phyloP scores from a whole-genome alignment of 352 stramenopile species.

The Globisporangium takayamanum region DNA sequence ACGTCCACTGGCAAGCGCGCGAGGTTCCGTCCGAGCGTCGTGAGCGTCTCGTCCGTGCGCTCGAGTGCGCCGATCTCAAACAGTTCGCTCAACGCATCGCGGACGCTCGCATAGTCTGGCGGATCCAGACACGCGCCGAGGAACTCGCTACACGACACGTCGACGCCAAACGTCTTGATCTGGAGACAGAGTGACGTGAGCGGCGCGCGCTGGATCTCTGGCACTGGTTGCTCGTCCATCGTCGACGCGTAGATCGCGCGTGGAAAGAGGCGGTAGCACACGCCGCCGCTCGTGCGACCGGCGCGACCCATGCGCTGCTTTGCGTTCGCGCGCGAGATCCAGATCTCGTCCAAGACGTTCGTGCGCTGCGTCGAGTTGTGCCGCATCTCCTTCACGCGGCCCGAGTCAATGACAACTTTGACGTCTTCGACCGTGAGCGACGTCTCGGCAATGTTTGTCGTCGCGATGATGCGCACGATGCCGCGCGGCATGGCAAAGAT shows the following conservation, averaged over 20 bases:
- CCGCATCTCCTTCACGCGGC: constrained; percentile 90
- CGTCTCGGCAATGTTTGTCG: constrained; percentile 97
- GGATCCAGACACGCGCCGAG: constrained; percentile 90
- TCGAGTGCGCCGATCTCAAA: constrained; percentile 85
- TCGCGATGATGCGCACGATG: constrained; percentile 91
- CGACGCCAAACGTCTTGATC: constrained; percentile 86
- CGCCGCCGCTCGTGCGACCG: constrained; percentile 87
- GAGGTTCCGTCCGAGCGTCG: constrained; percentile 90
- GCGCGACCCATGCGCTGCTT: constrained; percentile 89
- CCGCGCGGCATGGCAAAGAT: constrained; percentile 82
- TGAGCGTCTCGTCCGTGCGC: constrained; percentile 71
- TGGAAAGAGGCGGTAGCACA: constrained; percentile 88
- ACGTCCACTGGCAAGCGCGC: constrained; percentile 94
- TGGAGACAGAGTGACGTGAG: constrained; percentile 95
- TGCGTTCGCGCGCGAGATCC: constrained; percentile 87
- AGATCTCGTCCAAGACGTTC: constrained; percentile 87
- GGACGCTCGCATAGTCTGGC: constrained; percentile 80
- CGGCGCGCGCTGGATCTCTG: constrained; percentile 94
- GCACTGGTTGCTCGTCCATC: constrained; percentile 79
- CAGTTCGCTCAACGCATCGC: constrained; percentile 89
- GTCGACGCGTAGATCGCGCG: constrained; percentile 61
- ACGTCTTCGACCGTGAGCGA: constrained; percentile 95
- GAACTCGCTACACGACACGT: constrained; percentile 78
- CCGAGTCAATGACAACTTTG: constrained; percentile 94
- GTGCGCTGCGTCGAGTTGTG: constrained; percentile 79